Base-by-base conservation (phyloP, 768 basidiomycete genomes). In the Asterophora parasitica region DNA sequence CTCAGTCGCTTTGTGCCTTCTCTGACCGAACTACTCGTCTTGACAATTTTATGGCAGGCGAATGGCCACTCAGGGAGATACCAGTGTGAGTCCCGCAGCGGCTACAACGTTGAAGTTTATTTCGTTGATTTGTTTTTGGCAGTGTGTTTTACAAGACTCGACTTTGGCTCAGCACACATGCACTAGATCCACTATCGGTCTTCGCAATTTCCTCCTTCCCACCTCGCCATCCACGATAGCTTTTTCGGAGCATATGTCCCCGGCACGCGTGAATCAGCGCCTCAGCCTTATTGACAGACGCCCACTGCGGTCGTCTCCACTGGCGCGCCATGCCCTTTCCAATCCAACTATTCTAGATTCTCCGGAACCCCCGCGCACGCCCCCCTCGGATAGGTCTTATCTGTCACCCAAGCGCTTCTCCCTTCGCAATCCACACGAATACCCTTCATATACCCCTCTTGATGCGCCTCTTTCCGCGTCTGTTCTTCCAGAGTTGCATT, bases 221-320 rank as follows among this genome's bases (percentile, higher is more conserved):
- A 36, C 6, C 10, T n/a, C 17, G 12, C 20, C 28, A 20, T 9
- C 23, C 15, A 26, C 11, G 8, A 35, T 32, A 23, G n/a, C 32
- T 13, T 20, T 7, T 3, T 13, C 44, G 13, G 48, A 37, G 28
- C 36, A 48, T 37, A 41, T 27, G 50, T 46, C 28, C 48, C 30
- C 20, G 32, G 41, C 23, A 27, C 40, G 41, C 45, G 54, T 23
- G 52, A 53, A 10, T 49, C 57, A 36, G 54, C 26, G 53, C 7
- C 12, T 7, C 17, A 48, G 42, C 36, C 26, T 20, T 16, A 42
- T 56, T 0, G 43, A 53, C 31, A 51, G 65, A 7, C 68, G 62
- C 17, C 72, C 72, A 0, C 39, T 70, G 16, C 65, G 68, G 10
- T 74, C 74, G 1, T 75, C 74, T 15, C 74, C 72, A 11, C 61